Evolutionary conservation across 2,329 filamentous ascomycete species (phyloP).

Genomic region (Ophiostoma fasciatum): DNA sequence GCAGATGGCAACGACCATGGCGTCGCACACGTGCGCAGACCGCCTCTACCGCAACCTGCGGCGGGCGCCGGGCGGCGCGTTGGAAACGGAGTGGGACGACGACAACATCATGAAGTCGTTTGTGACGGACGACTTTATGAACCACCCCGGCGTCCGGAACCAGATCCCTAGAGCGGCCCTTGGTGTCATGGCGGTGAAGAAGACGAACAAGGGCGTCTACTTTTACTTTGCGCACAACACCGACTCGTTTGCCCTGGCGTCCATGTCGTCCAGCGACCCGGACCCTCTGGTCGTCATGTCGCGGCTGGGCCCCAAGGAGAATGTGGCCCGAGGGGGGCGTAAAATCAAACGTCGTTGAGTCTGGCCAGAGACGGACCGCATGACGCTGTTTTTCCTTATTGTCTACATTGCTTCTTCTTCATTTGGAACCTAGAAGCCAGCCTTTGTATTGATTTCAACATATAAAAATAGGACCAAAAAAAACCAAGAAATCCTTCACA

Average conservation of each 20-base stretch:
- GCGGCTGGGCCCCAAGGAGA: conserved; percentile 31
- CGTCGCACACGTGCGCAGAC: conserved; percentile 73
- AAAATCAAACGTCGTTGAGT: conserved; percentile 24
- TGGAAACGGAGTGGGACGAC: conserved; percentile 59
- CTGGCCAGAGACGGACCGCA: background rate
- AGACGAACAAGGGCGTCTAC: conserved; percentile 57
- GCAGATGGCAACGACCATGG: conserved; percentile 93
- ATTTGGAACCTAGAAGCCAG: conserved; percentile 1
- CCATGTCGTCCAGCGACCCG: conserved; percentile 67
- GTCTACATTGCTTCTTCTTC: background rate
- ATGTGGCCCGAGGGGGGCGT: conserved; percentile 25
- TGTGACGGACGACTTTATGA: conserved; percentile 82
- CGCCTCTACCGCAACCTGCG: conserved; percentile 60
- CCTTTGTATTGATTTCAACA: no score
- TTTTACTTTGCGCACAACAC: conserved; percentile 96
- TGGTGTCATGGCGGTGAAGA: conserved; percentile 82
- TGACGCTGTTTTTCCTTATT: background rate
- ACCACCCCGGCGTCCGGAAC: conserved; percentile 68
- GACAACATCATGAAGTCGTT: conserved; percentile 59
- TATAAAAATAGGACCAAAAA: background rate
- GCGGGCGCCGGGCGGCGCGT: conserved; percentile 43
- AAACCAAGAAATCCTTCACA: background rate
- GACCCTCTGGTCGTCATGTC: conserved; percentile 80
- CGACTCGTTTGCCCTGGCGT: conserved; percentile 72
- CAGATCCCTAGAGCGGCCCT: conserved; percentile 79